Conservation (phyloP, 2,329 filamentous ascomycete species). For the Fonsecaea pedrosoi region DNA sequence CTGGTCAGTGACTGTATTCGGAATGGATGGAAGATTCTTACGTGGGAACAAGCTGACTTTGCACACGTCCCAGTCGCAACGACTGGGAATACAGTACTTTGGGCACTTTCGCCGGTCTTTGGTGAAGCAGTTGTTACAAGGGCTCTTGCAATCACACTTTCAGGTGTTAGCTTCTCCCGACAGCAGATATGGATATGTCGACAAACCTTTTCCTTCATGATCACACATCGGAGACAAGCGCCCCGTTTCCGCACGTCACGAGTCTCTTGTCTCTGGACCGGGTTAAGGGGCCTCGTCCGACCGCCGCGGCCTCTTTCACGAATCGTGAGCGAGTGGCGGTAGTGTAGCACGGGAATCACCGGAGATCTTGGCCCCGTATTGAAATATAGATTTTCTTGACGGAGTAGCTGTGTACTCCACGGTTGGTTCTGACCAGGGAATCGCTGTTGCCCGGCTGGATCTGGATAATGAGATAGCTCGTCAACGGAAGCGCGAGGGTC, state of each 20-base stretch:
- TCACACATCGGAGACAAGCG: conserved; percentile 35
- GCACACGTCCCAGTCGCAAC: conserved; percentile 26
- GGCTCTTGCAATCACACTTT: conserved; percentile 31
- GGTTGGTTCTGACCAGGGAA: conserved; percentile 19
- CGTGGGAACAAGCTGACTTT: conserved; percentile 27
- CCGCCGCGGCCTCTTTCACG: conserved; percentile 26
- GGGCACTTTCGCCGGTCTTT: conserved; percentile 36
- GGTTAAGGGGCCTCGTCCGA: conserved; percentile 30
- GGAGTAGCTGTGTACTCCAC: conserved; percentile 28
- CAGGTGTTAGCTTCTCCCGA: conserved; percentile 29
- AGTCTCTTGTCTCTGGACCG: conserved; percentile 25
- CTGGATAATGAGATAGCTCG: conserved; percentile 23
- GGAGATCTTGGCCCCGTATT: conserved; percentile 1
- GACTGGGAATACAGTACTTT: conserved; percentile 28
- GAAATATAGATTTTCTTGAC: conserved; percentile 21
- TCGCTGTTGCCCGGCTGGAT: conserved; percentile 22
- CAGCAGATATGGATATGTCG: background rate
- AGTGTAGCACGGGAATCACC: background rate
- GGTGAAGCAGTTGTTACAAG: conserved; percentile 24
- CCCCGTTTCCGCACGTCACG: conserved; percentile 32
- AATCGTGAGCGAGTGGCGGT: background rate
- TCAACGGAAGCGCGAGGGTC: conserved; percentile 20
- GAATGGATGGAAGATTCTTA: conserved; percentile 9
- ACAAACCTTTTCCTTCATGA: conserved; percentile 36
- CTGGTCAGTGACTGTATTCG: conserved; percentile 1